These are phyloP conservation scores for Penicillium dipodomyicola DNA, from an alignment of 495 filamentous ascomycete genomes.

Conservation along the genomic window DNA sequence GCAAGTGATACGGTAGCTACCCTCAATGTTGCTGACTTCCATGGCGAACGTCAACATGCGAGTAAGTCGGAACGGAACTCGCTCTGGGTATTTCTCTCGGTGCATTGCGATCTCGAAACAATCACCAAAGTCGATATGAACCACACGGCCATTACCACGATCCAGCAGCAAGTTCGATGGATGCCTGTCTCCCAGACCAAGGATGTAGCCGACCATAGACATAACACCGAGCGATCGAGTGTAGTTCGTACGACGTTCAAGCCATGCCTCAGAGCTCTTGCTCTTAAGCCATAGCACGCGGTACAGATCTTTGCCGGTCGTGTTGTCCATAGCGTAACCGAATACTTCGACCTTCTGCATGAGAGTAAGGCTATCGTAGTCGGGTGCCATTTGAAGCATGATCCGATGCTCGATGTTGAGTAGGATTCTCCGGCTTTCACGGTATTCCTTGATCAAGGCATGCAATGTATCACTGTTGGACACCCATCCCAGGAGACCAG, in stretches of 20 bases:
- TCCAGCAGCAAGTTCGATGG: slow-evolving; percentile 97
- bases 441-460: slow-evolving; percentile 93
- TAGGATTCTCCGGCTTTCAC: slow-evolving; percentile 92
- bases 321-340: slow-evolving; percentile 97
- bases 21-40: slow-evolving; percentile 99
- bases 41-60: slow-evolving; percentile 99
- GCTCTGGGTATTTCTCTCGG: slow-evolving; percentile 96
- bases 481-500: slow-evolving; percentile 95
- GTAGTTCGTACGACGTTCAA: slow-evolving; percentile 95
- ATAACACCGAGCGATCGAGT: slow-evolving; percentile 96
- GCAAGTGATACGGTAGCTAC: slow-evolving; percentile 94
- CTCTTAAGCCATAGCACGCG: slow-evolving; percentile 97
- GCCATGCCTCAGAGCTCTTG: slow-evolving; percentile 96
- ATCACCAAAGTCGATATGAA: slow-evolving; percentile 98
- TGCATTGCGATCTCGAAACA: slow-evolving; percentile 99
- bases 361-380: slow-evolving; percentile 95
- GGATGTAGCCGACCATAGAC: slow-evolving; percentile 99
- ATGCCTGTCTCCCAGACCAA: slow-evolving; percentile 93
- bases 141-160: slow-evolving; percentile 88
- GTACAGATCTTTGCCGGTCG: slow-evolving; percentile 96
- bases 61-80: slow-evolving; percentile 95
- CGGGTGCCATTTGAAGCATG: slow-evolving; percentile 99
- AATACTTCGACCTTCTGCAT: slow-evolving; percentile 99
- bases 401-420: slow-evolving; percentile 99
- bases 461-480: slow-evolving; percentile 96